Evolutionary conservation across 257 asterid genomes (phyloP).

Genomic region (Misopates orontium): DNA sequence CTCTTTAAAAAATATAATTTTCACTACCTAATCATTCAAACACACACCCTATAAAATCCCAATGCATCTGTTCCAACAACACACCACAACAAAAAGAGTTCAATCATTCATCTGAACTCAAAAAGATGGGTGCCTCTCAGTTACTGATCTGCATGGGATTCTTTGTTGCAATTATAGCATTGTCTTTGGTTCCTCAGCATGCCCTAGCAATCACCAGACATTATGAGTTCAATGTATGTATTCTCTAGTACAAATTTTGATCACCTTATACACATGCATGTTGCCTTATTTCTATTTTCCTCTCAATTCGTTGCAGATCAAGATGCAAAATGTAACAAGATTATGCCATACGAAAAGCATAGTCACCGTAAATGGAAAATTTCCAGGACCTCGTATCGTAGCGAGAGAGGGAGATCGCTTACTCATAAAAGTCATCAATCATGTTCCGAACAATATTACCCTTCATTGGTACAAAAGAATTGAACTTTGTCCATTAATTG

Average conservation of each 20-base stretch:
- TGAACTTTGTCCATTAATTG: background rate
- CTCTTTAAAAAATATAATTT: background rate
- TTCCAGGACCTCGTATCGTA: constrained; percentile 56
- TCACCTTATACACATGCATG: too few relatives aligned
- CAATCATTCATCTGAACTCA: background rate
- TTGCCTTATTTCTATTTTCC: background rate
- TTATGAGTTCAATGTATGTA: constrained; percentile 32
- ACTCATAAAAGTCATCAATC: constrained; percentile 52
- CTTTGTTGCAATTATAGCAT: constrained; percentile 14
- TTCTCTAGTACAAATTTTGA: background rate
- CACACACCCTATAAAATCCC: constrained; percentile 28
- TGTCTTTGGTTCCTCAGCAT: constrained; percentile 21
- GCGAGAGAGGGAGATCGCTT: constrained; percentile 63
- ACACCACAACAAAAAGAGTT: constrained; percentile 4
- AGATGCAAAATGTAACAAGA: constrained; percentile 47
- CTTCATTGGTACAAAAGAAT: constrained; percentile 49
- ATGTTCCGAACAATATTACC: constrained; percentile 51
- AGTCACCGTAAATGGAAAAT: constrained; percentile 53
- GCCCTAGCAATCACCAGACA: constrained; percentile 29
- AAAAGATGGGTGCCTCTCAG: constrained; percentile 22
- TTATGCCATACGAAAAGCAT: constrained; percentile 56
- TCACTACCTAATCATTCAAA: constrained; percentile 31
- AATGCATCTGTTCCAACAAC: constrained; percentile 19
- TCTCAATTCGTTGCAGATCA: constrained; percentile 30
- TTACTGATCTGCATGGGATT: constrained; percentile 1